Base-by-base conservation (phyloP, 1,284 basidiomycete species). In the Puccinia novopanici region DNA sequence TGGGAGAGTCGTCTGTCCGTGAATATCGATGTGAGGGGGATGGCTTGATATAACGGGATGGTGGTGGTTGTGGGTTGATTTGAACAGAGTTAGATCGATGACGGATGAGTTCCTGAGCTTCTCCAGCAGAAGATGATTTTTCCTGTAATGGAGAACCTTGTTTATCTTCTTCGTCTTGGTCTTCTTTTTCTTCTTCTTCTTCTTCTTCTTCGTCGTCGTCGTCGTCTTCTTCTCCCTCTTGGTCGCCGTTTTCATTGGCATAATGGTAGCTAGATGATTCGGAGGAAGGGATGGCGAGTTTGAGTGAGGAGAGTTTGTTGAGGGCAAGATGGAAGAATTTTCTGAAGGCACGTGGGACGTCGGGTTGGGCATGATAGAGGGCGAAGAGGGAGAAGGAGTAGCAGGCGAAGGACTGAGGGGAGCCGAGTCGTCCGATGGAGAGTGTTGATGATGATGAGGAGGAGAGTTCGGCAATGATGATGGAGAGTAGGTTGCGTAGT, bases 401-500 rank as follows among this genome's bases (percentile, higher is more conserved):
- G 22, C n/a, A 15, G 15, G 17, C n/a, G 27, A 76, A n/a, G 10
- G 75, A 59, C 54, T 34, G 48, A 50, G 42, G 24, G 3, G 50
- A 63, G 24, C 52, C 34, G 0, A 63, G 42, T 30, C 40, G 34
- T 22, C 74, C 74, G 37, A 68, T 15, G 24, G 54, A 76, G 30
- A 76, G 15, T 13, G n/a, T n/a, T n/a, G n/a, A n/a, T n/a, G n/a
- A n/a, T n/a, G 24, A 4, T n/a, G 45, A 48, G 45, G 45, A 48
- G 17, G 37, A 63, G 37, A 42, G 1, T 52, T 54, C 17, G 3
- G 61, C 42, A 1, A 76, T 4, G 3, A 12, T 19, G 27, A 76
- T 22, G 1, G 61, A 68, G 65, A 77, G 30, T 34, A 77, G 52
- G 50, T 77, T 77, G 27, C 75, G 59, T 22, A 30, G 40, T 12